Conservation (phyloP, 805 yeast genomes). For the Starmerella sirachaensis region DNA sequence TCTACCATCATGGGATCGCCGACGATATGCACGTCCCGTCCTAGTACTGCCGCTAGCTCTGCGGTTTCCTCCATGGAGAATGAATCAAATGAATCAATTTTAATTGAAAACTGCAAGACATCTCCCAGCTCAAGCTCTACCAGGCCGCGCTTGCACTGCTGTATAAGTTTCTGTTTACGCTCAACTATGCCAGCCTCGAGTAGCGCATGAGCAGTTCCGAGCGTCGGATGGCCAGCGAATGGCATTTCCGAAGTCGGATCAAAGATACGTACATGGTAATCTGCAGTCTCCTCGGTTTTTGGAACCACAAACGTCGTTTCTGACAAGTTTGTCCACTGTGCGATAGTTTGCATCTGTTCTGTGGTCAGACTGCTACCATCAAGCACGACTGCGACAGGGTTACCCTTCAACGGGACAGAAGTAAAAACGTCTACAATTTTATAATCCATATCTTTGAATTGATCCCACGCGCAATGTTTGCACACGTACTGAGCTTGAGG, state of each 20-base stretch:
- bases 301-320: slow-evolving; percentile 44
- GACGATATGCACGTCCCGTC: neutral
- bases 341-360: slow-evolving; percentile 37
- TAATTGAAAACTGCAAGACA: slow-evolving; percentile 9
- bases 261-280: slow-evolving; percentile 42
- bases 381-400: slow-evolving; percentile 43
- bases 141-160: slow-evolving; percentile 19
- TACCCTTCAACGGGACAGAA: slow-evolving; percentile 34
- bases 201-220: slow-evolving; percentile 31
- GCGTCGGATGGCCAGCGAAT: slow-evolving; percentile 55
- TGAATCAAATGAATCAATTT: neutral
- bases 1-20: slow-evolving; percentile 6
- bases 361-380: slow-evolving; percentile 32
- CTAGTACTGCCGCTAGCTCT: neutral
- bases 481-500: too few species aligned
- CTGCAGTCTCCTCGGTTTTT: slow-evolving; percentile 32
- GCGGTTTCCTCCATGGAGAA: slow-evolving; percentile 1
- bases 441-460: too few species aligned
- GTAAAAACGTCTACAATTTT: slow-evolving; percentile 35
- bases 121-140: slow-evolving; percentile 34
- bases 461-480: too few species aligned
- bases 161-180: slow-evolving; percentile 14
- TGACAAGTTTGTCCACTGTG: slow-evolving; percentile 50
- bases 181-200: slow-evolving; percentile 10
- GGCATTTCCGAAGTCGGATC: slow-evolving; percentile 39